These are phyloP conservation scores for Daldinia childiae DNA, from an alignment of 495 filamentous ascomycete genomes.

Conservation along the genomic window DNA sequence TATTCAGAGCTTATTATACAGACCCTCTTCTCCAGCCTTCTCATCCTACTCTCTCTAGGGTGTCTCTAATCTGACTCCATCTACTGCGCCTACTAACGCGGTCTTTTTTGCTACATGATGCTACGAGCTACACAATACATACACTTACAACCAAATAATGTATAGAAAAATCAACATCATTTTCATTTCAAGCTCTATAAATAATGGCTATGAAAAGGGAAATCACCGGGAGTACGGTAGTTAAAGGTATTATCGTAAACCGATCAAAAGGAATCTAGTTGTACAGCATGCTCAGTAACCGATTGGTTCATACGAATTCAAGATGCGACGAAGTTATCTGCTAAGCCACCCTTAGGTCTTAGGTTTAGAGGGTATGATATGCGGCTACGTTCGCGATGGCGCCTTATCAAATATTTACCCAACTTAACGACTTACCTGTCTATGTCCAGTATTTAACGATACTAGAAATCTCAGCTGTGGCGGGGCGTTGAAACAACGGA, in stretches of 20 bases:
- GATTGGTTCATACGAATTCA: constrained; percentile 16
- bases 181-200: background rate
- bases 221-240: background rate
- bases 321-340: constrained; percentile 1
- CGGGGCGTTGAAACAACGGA: constrained; percentile 30
- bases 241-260: background rate
- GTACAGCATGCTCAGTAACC: background rate
- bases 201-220: background rate
- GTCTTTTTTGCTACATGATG: background rate
- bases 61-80: background rate
- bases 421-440: background rate
- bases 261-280: background rate
- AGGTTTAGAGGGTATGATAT: no score
- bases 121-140: background rate
- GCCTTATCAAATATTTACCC: background rate
- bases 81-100: background rate
- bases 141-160: background rate
- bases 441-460: background rate
- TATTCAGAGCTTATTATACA: no score
- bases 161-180: background rate
- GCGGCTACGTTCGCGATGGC: background rate
- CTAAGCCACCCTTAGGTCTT: background rate
- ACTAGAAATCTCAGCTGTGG: constrained; percentile 20
- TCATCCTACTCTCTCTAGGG: background rate
- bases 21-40: no score